A percentile compares a stretch with the other conserved stretches of the same genome.
phyloP scores from a whole-genome alignment of 2,329 filamentous ascomycete genomes.

The Pseudogymnoascus sp. region DNA sequence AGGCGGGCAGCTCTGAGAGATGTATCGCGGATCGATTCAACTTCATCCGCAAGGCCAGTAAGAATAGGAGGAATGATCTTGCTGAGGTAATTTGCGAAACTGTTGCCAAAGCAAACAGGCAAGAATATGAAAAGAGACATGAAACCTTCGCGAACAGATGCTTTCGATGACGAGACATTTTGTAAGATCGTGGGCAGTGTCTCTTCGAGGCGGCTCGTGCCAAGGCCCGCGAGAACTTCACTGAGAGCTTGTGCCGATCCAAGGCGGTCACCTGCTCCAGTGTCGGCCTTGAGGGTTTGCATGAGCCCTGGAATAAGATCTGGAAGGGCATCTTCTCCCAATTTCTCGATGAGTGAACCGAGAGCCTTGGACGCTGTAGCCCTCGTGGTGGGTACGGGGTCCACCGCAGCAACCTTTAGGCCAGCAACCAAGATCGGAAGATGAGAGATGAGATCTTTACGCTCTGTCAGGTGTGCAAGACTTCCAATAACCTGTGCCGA shows the following conservation, averaged over 20 bases:
- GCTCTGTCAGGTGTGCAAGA: conserved; percentile 91
- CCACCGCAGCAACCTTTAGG: conserved; percentile 80
- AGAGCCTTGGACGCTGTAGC: conserved; percentile 94
- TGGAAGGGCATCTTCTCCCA: conserved; percentile 91
- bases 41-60: conserved; percentile 86
- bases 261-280: conserved; percentile 88
- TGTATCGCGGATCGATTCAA: conserved; percentile 96
- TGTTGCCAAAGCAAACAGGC: conserved; percentile 97
- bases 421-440: conserved; percentile 88
- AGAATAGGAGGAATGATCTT: conserved; percentile 95
- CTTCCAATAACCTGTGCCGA: conserved; percentile 96
- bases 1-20: conserved; percentile 87
- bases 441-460: conserved; percentile 87
- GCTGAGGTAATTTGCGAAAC: conserved; percentile 90
- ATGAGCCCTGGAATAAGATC: conserved; percentile 97
- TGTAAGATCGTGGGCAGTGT: conserved; percentile 93
- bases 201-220: conserved; percentile 87
- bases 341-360: conserved; percentile 93
- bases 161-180: conserved; percentile 85
- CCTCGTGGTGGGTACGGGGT: conserved; percentile 91
- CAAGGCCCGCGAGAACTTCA: conserved; percentile 91
- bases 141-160: conserved; percentile 91
- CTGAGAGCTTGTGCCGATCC: conserved; percentile 94
- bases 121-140: conserved; percentile 99
- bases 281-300: conserved; percentile 95